These are phyloP conservation scores for Entrophospora sp. DNA, from an alignment of 192 early-diverging fungal species.

Conservation along the genomic window DNA sequence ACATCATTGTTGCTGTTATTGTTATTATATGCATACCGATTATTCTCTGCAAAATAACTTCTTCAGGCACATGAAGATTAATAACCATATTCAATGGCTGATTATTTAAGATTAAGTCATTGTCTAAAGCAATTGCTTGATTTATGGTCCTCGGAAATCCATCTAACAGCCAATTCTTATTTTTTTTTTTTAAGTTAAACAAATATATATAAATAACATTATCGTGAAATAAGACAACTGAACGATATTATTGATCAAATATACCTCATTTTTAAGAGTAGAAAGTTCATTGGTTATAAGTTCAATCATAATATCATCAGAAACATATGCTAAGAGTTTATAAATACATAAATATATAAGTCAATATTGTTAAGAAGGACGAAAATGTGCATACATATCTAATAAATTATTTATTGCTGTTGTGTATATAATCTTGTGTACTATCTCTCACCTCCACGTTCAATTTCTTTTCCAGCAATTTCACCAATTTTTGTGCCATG, in stretches of 20 bases:
- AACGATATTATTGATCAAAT: no score
- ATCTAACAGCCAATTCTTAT: conserved; percentile 73
- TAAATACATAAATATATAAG: no score
- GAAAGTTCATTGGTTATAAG: conserved; percentile 57
- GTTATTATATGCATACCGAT: conserved; percentile 44
- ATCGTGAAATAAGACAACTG: conserved; percentile 9
- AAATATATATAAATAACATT: not conserved
- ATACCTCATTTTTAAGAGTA: conserved; percentile 32
- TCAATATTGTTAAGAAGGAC: no score
- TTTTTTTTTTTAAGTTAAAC: conserved; percentile 24
- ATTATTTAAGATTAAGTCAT: conserved; percentile 37
- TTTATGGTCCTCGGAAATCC: conserved; percentile 82
- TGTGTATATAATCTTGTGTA: no score
- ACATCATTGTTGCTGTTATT: no score
- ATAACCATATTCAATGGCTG: conserved; percentile 78
- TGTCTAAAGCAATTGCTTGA: conserved; percentile 72
- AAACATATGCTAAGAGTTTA: conserved; percentile 58
- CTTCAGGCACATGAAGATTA: conserved; percentile 85
- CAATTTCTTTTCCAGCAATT: conserved; percentile 46
- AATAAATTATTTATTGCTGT: no score
- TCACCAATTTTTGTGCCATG: conserved; percentile 52
- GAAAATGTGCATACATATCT: no score
- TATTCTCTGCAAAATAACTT: conserved; percentile 82
- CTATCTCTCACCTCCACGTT: conserved; percentile 23
- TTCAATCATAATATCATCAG: conserved; percentile 61